These are phyloP conservation scores for Colletotrichum kahawae DNA, from an alignment of 2,329 filamentous ascomycete species.

Conservation along the genomic window DNA sequence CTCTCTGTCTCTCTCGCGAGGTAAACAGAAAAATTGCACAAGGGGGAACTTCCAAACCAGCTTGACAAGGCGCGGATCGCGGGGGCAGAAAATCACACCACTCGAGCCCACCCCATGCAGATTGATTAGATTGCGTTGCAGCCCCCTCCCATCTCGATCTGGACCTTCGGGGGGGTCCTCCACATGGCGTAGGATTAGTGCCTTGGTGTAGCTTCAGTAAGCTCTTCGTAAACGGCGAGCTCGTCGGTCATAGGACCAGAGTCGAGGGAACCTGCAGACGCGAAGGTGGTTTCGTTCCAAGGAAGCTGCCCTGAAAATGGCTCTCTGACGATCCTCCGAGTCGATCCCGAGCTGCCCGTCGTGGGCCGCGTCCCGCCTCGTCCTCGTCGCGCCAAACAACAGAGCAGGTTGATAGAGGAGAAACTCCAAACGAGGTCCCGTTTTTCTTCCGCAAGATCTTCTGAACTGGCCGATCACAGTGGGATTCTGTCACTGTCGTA, in stretches of 20 bases:
- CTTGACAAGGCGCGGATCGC: not conserved
- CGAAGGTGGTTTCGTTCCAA: not conserved
- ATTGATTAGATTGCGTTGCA: constrained; percentile 19
- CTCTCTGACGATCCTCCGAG: not conserved
- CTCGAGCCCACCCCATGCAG: not conserved
- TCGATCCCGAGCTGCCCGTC: not conserved
- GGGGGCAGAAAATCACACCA: constrained; percentile 14
- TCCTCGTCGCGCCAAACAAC: not conserved
- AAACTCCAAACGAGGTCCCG: not conserved
- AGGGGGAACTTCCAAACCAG: not conserved
- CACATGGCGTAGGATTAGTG: not conserved
- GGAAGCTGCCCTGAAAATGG: not conserved
- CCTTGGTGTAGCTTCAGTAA: not conserved
- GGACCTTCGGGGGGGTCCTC: not conserved
- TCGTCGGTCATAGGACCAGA: not conserved
- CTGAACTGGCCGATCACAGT: not conserved
- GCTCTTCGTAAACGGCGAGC: not conserved
- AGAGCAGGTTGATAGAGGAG: not conserved
- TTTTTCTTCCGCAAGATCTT: not conserved
- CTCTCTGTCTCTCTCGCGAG: not conserved
- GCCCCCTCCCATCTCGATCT: constrained; percentile 9
- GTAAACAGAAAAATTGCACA: not conserved
- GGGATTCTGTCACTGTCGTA: not conserved
- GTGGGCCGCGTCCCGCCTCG: not conserved
- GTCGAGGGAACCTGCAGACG: not conserved